A percentile compares a stretch with the other conserved stretches of the same genome.
phyloP scores from a whole-genome alignment of 176 grass and related monocot species.

The Pontederia crassipes region DNA sequence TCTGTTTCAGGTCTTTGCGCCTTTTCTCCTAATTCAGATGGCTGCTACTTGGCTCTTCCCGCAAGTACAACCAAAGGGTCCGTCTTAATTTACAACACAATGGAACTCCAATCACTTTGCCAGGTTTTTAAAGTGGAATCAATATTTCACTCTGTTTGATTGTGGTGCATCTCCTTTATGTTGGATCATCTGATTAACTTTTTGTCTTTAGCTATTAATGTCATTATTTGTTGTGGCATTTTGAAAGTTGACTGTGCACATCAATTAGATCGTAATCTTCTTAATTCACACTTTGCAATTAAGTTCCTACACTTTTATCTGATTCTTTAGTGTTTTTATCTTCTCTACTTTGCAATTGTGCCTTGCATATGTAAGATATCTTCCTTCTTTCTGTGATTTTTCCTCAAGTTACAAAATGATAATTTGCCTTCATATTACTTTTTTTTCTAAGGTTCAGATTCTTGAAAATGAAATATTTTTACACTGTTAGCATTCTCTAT shows the following conservation, averaged over 20 bases:
- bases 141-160: background rate
- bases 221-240: background rate
- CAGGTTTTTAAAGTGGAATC: constrained; percentile 39
- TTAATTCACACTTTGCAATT: too few species aligned
- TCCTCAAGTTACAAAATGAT: too few species aligned
- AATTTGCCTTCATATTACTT: too few species aligned
- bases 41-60: constrained; percentile 72
- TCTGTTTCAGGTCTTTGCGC: constrained; percentile 74
- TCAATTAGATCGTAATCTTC: too few species aligned
- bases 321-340: too few species aligned
- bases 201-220: background rate
- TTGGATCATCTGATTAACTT: background rate
- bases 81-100: constrained; percentile 79
- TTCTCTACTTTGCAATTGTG: too few species aligned
- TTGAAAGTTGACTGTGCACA: too few species aligned
- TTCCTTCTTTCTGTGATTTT: too few species aligned
- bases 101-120: constrained; percentile 82
- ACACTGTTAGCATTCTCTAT: constrained; percentile 1
- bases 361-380: too few species aligned
- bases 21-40: constrained; percentile 81
- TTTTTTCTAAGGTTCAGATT: background rate
- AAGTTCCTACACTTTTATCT: too few species aligned
- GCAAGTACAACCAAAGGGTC: constrained; percentile 85
- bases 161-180: background rate
- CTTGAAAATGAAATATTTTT: background rate